Conservation (phyloP, 768 basidiomycete species). For the Mycena latifolia region DNA sequence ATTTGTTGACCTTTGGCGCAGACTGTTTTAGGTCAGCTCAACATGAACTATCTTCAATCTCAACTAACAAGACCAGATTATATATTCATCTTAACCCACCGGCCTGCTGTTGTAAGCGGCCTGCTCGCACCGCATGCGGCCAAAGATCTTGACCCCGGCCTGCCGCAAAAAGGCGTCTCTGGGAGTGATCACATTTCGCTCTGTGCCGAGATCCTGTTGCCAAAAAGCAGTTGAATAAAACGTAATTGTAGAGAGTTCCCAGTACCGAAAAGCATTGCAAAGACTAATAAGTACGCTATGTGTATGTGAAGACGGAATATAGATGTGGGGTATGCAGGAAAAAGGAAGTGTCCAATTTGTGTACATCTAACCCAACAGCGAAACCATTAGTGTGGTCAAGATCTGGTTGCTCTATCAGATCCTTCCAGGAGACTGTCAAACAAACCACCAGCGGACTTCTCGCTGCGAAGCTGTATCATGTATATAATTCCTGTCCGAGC, state of each 20-base stretch:
- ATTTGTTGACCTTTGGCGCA: not conserved
- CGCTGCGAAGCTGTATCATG: conserved; percentile 96
- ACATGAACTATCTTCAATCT: not conserved
- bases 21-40: conserved; percentile 33
- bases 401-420: conserved; percentile 72
- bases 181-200: conserved; percentile 92
- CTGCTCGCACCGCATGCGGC: conserved; percentile 73
- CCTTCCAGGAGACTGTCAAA: conserved; percentile 91
- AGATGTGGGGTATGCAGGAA: conserved; percentile 36
- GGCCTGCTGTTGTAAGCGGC: conserved; percentile 54
- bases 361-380: conserved; percentile 30
- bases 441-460: conserved; percentile 84
- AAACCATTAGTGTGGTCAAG: conserved; percentile 26
- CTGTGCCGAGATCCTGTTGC: conserved; percentile 63
- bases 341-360: conserved; percentile 17
- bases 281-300: conserved; percentile 14
- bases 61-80: conserved; percentile 71
- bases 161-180: conserved; percentile 84
- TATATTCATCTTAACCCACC: conserved; percentile 74
- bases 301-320: conserved; percentile 27
- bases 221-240: conserved; percentile 10
- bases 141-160: conserved; percentile 72
- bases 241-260: not conserved
- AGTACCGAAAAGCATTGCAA: conserved; percentile 37
- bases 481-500: conserved; percentile 93